Conservation (phyloP, 257 asterid species). For the Cruciata laevipes region DNA sequence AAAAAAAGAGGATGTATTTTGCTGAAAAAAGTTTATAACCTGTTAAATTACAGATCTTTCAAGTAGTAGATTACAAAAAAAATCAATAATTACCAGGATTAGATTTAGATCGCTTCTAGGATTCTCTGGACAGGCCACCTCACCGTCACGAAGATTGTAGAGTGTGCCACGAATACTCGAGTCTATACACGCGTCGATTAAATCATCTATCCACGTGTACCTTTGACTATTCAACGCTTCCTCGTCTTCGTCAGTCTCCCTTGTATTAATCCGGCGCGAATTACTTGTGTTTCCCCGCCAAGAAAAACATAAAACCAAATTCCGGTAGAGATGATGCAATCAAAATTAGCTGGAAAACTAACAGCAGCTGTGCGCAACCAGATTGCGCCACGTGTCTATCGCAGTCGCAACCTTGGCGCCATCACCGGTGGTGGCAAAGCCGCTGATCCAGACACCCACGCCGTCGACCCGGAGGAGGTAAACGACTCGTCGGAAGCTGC, state of each 20-base stretch:
- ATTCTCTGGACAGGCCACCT: conserved; percentile 15
- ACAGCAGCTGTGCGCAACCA: neutral
- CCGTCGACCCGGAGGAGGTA: conserved; percentile 43
- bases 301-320: neutral
- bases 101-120: conserved; percentile 18
- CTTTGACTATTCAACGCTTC: neutral
- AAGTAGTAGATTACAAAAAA: neutral
- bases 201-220: conserved; percentile 25
- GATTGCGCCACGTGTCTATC: conserved; percentile 2
- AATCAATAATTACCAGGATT: neutral
- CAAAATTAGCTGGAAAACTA: conserved; percentile 30
- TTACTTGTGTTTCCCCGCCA: neutral
- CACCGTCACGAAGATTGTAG: neutral
- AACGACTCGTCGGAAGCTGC: conserved; percentile 30
- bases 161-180: conserved; percentile 31
- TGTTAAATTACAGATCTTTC: neutral
- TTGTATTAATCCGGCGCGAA: neutral
- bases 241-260: neutral
- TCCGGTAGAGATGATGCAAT: conserved; percentile 32
- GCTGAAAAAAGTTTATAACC: too few species aligned
- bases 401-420: conserved; percentile 9
- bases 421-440: conserved; percentile 41
- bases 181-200: conserved; percentile 25
- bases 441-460: conserved; percentile 57
- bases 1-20: too few species aligned